phyloP scores from a whole-genome alignment of 495 filamentous ascomycete species.

The Penicillium riverlandense region DNA sequence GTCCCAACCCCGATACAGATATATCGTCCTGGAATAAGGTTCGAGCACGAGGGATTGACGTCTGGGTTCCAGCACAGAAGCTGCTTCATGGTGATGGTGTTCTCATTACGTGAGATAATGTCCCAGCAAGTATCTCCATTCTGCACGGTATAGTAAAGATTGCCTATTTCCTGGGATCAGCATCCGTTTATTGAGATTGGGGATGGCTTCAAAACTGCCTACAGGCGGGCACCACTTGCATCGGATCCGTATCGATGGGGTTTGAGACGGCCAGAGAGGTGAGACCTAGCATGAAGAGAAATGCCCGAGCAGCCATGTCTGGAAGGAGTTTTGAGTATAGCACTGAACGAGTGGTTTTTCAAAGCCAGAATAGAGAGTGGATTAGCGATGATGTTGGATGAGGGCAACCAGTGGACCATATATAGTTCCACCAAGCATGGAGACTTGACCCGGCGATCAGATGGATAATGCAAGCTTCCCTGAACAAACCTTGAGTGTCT shows the following conservation, averaged over 20 bases:
- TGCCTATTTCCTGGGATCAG: slow-evolving; percentile 4
- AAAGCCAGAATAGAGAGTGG: background rate
- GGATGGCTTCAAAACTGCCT: too few species aligned
- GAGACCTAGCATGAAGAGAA: slow-evolving; percentile 10
- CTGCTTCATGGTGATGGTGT: slow-evolving; percentile 15
- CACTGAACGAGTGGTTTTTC: too few species aligned
- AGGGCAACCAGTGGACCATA: too few species aligned
- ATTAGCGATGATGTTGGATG: background rate
- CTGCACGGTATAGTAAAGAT: slow-evolving; percentile 8
- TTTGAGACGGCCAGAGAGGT: slow-evolving; percentile 5
- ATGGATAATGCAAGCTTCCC: too few species aligned
- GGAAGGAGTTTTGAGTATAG: background rate
- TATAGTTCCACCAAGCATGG: too few species aligned
- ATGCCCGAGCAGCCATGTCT: slow-evolving; percentile 5
- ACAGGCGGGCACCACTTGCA: background rate
- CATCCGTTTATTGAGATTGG: too few species aligned
- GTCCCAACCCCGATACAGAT: slow-evolving; percentile 12
- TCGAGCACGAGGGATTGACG: slow-evolving; percentile 18
- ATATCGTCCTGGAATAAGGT: slow-evolving; percentile 17
- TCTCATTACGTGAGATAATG: slow-evolving; percentile 8
- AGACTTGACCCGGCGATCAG: too few species aligned
- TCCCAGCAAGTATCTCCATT: slow-evolving; percentile 23
- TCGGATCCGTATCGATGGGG: background rate
- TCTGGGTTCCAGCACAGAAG: slow-evolving; percentile 22
- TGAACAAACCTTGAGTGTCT: too few species aligned